Percentiles rank a stretch among this genome's conserved stretches.
phyloP scores from a whole-genome alignment of 2,329 filamentous ascomycete species.

The Diaporthe nobilis region DNA sequence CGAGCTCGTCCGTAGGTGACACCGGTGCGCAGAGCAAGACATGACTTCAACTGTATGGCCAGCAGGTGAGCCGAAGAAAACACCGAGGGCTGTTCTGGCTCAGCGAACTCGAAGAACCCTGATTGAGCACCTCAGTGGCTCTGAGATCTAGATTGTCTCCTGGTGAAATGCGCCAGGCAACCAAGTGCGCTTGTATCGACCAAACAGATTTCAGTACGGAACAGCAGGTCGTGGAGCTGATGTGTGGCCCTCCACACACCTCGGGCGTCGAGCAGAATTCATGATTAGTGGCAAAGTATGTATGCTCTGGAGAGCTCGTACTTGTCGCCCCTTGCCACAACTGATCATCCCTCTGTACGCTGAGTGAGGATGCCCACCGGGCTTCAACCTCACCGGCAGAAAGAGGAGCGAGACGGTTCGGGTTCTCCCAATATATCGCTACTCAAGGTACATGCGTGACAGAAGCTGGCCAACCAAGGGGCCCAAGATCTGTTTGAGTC shows the following conservation, averaged over 20 bases:
- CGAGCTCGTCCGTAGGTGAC: constrained; percentile 15
- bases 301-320: background rate
- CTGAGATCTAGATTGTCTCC: background rate
- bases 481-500: background rate
- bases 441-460: constrained; percentile 12
- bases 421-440: background rate
- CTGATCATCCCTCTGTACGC: no score
- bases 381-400: background rate
- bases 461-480: background rate
- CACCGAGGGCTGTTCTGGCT: background rate
- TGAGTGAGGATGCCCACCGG: background rate
- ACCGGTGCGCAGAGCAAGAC: constrained; percentile 30
- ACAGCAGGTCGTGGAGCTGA: background rate
- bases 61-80: constrained; percentile 13
- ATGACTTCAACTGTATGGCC: constrained; percentile 24
- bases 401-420: background rate
- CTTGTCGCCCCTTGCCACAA: background rate
- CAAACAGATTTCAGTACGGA: background rate
- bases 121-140: background rate
- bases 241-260: background rate
- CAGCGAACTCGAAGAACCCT: background rate
- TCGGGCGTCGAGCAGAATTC: background rate
- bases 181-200: constrained; percentile 5
- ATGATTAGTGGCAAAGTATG: background rate
- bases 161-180: background rate